Base-by-base conservation (phyloP, 2,329 filamentous ascomycete genomes). In the Colletotrichum eleusines region DNA sequence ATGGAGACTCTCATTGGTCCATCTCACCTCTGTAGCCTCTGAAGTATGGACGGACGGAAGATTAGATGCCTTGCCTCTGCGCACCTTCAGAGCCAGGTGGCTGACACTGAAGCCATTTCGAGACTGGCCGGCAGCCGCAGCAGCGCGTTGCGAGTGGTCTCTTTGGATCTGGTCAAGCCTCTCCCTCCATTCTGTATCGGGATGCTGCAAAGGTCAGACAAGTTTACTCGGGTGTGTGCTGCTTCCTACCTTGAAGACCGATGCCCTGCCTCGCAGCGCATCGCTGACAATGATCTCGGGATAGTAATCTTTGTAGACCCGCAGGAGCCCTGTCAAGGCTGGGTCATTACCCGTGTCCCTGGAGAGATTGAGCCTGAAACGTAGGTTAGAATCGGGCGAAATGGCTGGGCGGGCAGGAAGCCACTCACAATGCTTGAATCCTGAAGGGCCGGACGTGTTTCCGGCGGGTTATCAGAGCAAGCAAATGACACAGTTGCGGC, bases 231-330 rank as follows among this genome's bases (percentile, higher is more conserved):
- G 20, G 26, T 38, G 18, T 12, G 26, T n/a, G n/a, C n/a, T 18
- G 28, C 28, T 5, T 26, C 75, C 44, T 77, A 88, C 87, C 79
- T 88, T 90, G 78, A 91, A 91, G 1, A 88, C 84, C 5, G 88
- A 87, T 0, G 89, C 89, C 70, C 87, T 86, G 46, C 89, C 89
- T 63, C 85, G 84, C 38, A 89, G 87, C 5, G 88, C 84, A 73
- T 92, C 91, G 28, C 91, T 92, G 18, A 95, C 87, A 70, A 97
- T 93, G 65, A 97, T 93, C 78, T 97, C 94, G 0, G 94, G 94
- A 76, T 95, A 97, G 80, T 95, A 97, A 78, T 95, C 94, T 78
- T 96, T 96, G 83, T 91, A 97, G n/a, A 95, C 89, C 66, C 92
- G 88, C 60, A 97, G 83, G 23, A 97, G 84, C 3, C 92, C 92